Percentiles rank a stretch among this genome's conserved stretches.
phyloP scores from a whole-genome alignment of 768 basidiomycete species.

The Termitomyces sp. region DNA sequence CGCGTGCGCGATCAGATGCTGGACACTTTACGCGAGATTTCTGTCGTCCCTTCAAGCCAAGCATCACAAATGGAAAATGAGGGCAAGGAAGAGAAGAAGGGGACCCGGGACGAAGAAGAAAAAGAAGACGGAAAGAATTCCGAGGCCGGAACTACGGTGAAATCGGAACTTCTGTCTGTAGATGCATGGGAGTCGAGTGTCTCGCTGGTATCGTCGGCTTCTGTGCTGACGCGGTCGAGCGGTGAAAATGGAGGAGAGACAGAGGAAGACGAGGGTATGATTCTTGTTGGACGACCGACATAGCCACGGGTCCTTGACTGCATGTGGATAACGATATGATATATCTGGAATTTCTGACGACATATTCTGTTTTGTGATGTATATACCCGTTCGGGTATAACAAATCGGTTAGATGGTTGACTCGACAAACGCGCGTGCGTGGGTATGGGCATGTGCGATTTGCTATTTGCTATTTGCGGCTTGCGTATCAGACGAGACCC shows the following conservation, averaged over 20 bases:
- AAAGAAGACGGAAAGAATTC: background rate
- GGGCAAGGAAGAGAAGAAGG: slow-evolving; percentile 2
- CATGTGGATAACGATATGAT: background rate
- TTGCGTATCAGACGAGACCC: background rate
- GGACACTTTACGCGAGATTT: slow-evolving; percentile 69
- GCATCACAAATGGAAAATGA: background rate
- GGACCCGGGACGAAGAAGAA: background rate
- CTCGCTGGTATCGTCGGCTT: slow-evolving; percentile 12
- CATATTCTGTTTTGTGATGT: background rate
- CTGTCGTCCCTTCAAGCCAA: slow-evolving; percentile 33
- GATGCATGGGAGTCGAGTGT: background rate
- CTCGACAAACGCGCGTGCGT: background rate
- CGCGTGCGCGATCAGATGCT: slow-evolving; percentile 81
- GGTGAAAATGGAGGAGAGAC: slow-evolving; percentile 70
- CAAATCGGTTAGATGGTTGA: too few species aligned
- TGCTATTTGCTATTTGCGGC: slow-evolving; percentile 2
- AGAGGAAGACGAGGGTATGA: slow-evolving; percentile 82
- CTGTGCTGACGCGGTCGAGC: slow-evolving; percentile 37
- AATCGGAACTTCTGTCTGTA: background rate
- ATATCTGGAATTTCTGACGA: background rate
- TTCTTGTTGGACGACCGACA: slow-evolving; percentile 62
- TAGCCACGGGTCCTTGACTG: slow-evolving; percentile 2
- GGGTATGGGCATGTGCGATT: slow-evolving; percentile 12
- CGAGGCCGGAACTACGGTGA: background rate
- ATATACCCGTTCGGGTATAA: too few species aligned